phyloP scores from a whole-genome alignment of 2,329 filamentous ascomycete species.

The Colletotrichum eleusines region DNA sequence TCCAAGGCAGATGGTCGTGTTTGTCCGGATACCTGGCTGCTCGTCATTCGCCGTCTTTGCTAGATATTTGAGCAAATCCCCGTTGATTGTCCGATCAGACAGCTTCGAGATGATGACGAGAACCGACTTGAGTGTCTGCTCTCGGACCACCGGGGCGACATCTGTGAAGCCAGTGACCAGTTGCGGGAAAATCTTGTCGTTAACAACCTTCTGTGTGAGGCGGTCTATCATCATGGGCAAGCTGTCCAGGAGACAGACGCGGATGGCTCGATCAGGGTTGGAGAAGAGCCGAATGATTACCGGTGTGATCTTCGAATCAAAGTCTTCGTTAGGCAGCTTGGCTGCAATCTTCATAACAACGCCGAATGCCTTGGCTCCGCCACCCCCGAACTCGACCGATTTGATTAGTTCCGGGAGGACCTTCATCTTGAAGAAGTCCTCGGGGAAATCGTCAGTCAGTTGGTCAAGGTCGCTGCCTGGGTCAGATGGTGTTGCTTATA shows the following conservation, averaged over 20 bases:
- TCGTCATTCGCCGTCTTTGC: slow-evolving; percentile 98
- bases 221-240: slow-evolving; percentile 92
- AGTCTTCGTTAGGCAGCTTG: slow-evolving; percentile 91
- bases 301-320: slow-evolving; percentile 84
- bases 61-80: slow-evolving; percentile 88
- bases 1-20: slow-evolving; percentile 96
- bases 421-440: slow-evolving; percentile 98
- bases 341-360: slow-evolving; percentile 91
- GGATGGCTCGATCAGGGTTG: slow-evolving; percentile 91
- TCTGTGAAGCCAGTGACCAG: slow-evolving; percentile 97
- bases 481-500: slow-evolving; percentile 31
- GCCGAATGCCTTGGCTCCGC: slow-evolving; percentile 88
- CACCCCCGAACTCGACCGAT: slow-evolving; percentile 97
- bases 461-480: slow-evolving; percentile 78
- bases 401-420: slow-evolving; percentile 96
- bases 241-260: slow-evolving; percentile 91
- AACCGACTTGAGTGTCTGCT: slow-evolving; percentile 96
- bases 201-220: slow-evolving; percentile 87
- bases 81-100: slow-evolving; percentile 92
- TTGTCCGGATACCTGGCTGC: slow-evolving; percentile 95
- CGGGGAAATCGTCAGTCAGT: slow-evolving; percentile 92
- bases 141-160: slow-evolving; percentile 87
- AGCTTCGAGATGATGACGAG: slow-evolving; percentile 89
- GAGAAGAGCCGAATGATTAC: slow-evolving; percentile 89
- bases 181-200: slow-evolving; percentile 96